phyloP scores from a whole-genome alignment of 2,329 filamentous ascomycete genomes.

The Podosphaera fusca region DNA sequence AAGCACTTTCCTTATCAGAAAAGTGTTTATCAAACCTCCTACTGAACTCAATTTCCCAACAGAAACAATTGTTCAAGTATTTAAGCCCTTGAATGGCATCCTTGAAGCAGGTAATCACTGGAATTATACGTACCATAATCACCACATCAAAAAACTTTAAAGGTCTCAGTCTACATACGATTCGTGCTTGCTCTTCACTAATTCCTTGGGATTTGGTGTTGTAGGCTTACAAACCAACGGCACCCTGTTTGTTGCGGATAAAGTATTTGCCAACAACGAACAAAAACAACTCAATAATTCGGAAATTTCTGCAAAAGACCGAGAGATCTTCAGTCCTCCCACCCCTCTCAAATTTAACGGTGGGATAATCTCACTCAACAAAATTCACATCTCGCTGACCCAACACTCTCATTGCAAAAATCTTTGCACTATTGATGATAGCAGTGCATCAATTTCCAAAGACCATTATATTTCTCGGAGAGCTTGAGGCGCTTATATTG shows the following conservation, averaged over 20 bases:
- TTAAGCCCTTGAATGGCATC: no score
- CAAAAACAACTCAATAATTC: no score
- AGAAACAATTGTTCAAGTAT: slow-evolving; percentile 3
- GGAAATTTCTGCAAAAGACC: no score
- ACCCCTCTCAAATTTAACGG: no score
- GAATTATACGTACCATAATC: slow-evolving; percentile 3
- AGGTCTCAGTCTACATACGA: slow-evolving; percentile 3
- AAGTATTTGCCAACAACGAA: slow-evolving; percentile 1
- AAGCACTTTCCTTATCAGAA: not conserved
- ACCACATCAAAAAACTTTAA: slow-evolving; percentile 2
- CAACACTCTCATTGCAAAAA: no score
- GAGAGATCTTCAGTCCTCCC: no score
- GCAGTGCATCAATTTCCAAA: no score
- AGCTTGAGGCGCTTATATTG: no score
- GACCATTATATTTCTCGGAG: no score
- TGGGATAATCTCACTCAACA: no score
- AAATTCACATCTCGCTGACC: no score
- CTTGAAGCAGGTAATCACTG: slow-evolving; percentile 4
- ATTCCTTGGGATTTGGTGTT: slow-evolving; percentile 1
- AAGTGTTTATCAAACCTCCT: slow-evolving; percentile 3
- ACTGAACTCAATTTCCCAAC: not conserved
- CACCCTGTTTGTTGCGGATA: slow-evolving; percentile 3
- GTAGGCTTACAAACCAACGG: slow-evolving; percentile 4
- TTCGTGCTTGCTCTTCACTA: not conserved
- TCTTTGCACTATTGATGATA: no score